These are phyloP conservation scores for Musa troglodytarum DNA, from an alignment of 176 grass and related monocot species.

Conservation along the genomic window DNA sequence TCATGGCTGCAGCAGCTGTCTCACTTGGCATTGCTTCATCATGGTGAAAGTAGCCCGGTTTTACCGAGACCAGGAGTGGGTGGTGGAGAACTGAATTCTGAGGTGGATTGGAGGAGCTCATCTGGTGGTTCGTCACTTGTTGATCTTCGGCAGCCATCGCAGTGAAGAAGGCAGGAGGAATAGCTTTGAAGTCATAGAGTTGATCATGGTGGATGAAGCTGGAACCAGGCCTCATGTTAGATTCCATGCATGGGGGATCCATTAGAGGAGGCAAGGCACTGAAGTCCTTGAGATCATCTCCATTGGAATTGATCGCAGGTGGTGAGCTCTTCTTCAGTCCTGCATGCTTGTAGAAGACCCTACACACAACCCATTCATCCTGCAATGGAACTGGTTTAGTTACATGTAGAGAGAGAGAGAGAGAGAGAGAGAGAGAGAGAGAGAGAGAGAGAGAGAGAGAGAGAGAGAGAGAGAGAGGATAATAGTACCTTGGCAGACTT, in stretches of 20 bases:
- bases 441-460: neutral
- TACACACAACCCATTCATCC: conserved; percentile 89
- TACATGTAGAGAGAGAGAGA: neutral
- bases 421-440: neutral
- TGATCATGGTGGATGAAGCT: neutral
- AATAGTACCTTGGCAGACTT: conserved; percentile 52
- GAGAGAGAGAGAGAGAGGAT: neutral
- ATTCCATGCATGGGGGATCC: conserved; percentile 18
- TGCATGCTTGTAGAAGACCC: conserved; percentile 66
- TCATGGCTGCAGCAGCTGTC: conserved; percentile 1
- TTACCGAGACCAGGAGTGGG: conserved; percentile 6
- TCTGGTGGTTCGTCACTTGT: neutral
- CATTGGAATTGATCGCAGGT: conserved; percentile 27
- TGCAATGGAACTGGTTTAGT: conserved; percentile 15
- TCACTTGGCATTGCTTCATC: neutral
- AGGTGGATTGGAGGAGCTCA: no score
- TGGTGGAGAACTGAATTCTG: no score
- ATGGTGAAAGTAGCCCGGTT: neutral
- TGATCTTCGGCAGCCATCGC: neutral
- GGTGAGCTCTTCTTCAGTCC: conserved; percentile 28
- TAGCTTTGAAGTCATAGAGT: no score
- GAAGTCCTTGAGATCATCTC: conserved; percentile 36
- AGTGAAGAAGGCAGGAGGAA: no score
- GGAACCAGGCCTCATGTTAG: neutral
- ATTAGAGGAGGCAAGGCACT: conserved; percentile 47